phyloP scores from a whole-genome alignment of 2,329 filamentous ascomycete species.

The Fusarium sp. region DNA sequence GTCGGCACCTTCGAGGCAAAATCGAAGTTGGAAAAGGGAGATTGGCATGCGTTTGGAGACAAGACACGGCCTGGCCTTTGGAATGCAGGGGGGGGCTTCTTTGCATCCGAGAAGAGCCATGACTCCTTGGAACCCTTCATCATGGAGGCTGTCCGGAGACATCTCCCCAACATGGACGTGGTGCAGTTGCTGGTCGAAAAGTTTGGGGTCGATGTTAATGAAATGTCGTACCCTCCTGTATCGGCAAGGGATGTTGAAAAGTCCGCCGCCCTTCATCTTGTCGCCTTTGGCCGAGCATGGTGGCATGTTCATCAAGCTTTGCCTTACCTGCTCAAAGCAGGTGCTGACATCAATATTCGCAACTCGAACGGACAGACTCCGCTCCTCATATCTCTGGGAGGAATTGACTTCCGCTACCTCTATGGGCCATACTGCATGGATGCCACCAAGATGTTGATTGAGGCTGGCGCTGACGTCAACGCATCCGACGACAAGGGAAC shows the following conservation, averaged over 20 bases:
- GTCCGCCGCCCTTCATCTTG: slow-evolving; percentile 26
- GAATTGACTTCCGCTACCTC: not conserved
- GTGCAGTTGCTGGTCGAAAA: slow-evolving; percentile 50
- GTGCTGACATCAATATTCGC: slow-evolving; percentile 26
- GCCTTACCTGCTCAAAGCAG: slow-evolving; percentile 34
- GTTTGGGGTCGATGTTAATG: slow-evolving; percentile 49
- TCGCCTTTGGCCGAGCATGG: slow-evolving; percentile 26
- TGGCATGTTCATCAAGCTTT: slow-evolving; percentile 40
- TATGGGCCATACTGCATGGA: slow-evolving; percentile 20
- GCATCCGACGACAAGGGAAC: slow-evolving; percentile 13
- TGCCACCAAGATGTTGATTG: slow-evolving; percentile 31
- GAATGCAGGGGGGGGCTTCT: slow-evolving; percentile 8
- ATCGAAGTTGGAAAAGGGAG: slow-evolving; percentile 9
- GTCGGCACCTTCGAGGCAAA: slow-evolving; percentile 26
- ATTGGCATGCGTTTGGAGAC: slow-evolving; percentile 37
- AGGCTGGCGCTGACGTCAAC: slow-evolving; percentile 39
- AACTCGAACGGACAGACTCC: slow-evolving; percentile 23
- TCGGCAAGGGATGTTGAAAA: not conserved
- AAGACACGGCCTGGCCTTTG: slow-evolving; percentile 30
- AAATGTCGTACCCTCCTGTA: not conserved
- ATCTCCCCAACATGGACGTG: slow-evolving; percentile 50
- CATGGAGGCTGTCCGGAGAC: slow-evolving; percentile 43
- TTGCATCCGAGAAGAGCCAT: not conserved
- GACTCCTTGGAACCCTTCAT: slow-evolving; percentile 33
- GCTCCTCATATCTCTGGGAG: slow-evolving; percentile 27